Base-by-base conservation (phyloP, 805 yeast genomes). In the Maudiozyma saulgeensis region DNA sequence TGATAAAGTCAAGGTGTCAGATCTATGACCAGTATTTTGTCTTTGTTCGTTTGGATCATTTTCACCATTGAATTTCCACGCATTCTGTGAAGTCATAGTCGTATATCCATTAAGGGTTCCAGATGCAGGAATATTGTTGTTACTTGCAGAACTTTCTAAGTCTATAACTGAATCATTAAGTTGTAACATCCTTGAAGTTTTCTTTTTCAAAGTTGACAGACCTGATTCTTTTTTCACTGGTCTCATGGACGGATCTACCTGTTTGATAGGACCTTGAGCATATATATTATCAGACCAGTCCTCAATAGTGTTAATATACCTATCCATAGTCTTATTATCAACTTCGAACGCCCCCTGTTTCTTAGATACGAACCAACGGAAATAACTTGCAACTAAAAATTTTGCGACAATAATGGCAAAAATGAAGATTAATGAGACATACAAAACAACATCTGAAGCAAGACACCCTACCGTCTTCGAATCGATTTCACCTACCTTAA, bases 401-500 rank as follows among this genome's bases (percentile, higher is more conserved):
- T 90, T 90, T 41, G 74, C 73, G 47, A 82, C 61, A 23, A 89
- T 95, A 48, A 93, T 79, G 1, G 95, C 77, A 50, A 93, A 72
- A 58, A 93, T 90, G 63, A 93, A 88, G 9, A 85, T 82, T 59
- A 93, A 75, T 1, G 97, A 86, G 6, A 84, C 76, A 57, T 80
- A 79, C 52, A 93, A 75, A 1, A 93, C 96, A 39, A 90, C 81
- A 48, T 81, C 71, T 0, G 97, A 88, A 0, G 96, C 95, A 61
- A 93, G 81, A 69, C 99, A 93, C 6, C 99, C 99, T 59, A 93
- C 80, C 6, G 96, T 81, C 38, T 86, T 87, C 2, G 90, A 80
- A 62, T 93, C 98, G 41, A 93, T 79, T 45, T 80, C 81, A 21
- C 99, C 99, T 15, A 91, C 95, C 67, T 84, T 87, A 46, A 86